Evolutionary conservation across 2,329 filamentous ascomycete species (phyloP), one percentile per base, ranked within the genome.

Genomic region (Scortechinia acanthostroma): DNA sequence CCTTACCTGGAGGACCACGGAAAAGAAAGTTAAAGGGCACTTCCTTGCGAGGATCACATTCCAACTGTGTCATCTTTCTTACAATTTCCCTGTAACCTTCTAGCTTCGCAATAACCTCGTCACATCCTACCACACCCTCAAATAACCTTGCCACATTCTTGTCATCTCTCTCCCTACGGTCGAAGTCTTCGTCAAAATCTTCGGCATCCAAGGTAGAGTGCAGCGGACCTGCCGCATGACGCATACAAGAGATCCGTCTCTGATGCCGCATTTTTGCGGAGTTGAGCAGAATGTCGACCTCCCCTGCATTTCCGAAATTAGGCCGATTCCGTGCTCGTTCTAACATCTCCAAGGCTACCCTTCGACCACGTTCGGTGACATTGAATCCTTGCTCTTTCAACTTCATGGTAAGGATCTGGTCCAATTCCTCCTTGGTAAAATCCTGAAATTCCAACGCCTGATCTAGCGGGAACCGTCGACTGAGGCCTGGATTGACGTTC

Each of bases 231-330:
- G 35, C 57, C 22, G 54, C 49, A 46, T 54, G 57, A 25, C 49
- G 56, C 17, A 43, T 50, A 54, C 20, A 49, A 37, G 44, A 54
- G 22, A 53, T 45, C 20, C 75, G 63, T 45, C 65, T 60, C 47
- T 78, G 73, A 48, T 76, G 69, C 1, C 58, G 51, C 3, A 59
- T 55, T 49, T 85, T 86, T 1, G 82, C 76, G 1, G 58, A 56
- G 43, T 77, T 69, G 1, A 88, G 64, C 0, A 88, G 55, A n/a
- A 75, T 85, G 42, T 91, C 84, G 16, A 93, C 76, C 49, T 88
- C 85, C 0, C 84, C 78, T 0, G 78, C 85, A 52, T 91, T 91
- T 1, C 86, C 79, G 55, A 87, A 88, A 49, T 85, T 75, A 0
- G 74, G 73, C 0, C 76, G 69, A 50, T 83, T 83, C 1, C 83